phyloP scores from a whole-genome alignment of 345 rosid species.

The Luvunga scandens region DNA sequence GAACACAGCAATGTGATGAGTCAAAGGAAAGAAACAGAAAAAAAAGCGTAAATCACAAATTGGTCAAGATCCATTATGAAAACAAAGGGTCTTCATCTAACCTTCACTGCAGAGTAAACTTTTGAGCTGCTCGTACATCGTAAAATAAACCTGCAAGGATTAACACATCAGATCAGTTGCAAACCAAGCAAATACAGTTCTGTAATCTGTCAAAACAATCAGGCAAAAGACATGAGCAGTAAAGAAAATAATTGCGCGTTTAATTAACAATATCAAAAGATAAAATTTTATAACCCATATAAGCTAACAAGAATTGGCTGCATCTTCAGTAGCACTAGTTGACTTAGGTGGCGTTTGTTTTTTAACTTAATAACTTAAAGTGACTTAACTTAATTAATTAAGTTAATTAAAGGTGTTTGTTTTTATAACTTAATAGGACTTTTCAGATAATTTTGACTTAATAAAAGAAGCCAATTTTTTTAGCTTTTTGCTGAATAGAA shows the following conservation, averaged over 20 bases:
- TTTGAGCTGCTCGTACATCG: conserved; percentile 83
- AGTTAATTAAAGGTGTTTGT: no score
- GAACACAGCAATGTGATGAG: neutral
- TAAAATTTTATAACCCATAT: neutral
- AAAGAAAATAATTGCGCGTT: neutral
- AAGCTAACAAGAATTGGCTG: neutral
- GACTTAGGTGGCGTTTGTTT: no score
- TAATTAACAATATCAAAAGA: neutral
- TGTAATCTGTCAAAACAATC: neutral
- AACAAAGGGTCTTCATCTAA: conserved; percentile 28
- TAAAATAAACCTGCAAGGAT: conserved; percentile 69
- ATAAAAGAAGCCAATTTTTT: no score
- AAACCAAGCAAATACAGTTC: conserved; percentile 6
- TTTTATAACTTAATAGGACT: no score
- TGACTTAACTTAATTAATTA: no score
- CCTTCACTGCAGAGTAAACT: conserved; percentile 52
- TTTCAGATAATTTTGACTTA: no score
- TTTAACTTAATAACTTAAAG: no score
- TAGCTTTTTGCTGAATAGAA: no score
- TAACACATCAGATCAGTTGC: neutral
- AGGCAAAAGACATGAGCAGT: neutral
- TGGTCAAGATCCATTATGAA: neutral
- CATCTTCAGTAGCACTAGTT: neutral
- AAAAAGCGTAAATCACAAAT: neutral
- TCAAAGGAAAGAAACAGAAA: neutral